Evolutionary conservation across 1,284 basidiomycete genomes (phyloP), one percentile per base, ranked within the genome.

Genomic region (Rhodofomes roseus): DNA sequence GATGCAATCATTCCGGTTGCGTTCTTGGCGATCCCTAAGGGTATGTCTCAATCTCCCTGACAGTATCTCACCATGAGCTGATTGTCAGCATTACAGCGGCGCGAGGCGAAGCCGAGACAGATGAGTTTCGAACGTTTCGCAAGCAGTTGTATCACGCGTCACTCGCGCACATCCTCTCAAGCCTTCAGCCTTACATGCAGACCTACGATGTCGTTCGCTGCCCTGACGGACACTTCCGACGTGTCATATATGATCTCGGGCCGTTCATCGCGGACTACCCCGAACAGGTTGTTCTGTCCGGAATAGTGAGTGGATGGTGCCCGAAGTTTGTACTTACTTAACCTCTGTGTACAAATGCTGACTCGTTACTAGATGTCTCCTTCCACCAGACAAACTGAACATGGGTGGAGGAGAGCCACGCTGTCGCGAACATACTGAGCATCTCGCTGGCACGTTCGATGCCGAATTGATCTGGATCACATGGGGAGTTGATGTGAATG

Each of bases 251-350:
- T 54, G 63, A 66, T 9, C 37, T 73, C 27, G 71, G 68, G 2
- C 68, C 69, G 6, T 70, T 70, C 54, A 70, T 73, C 27, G 66
- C 68, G 2, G 71, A 73, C 50, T 73, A 73, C 57, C 70, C 70
- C 1, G 69, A 73, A 52, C 72, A 73, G 56, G 65, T 25, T 34
- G n/a, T n/a, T n/a, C n/a, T n/a, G n/a, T n/a, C n/a, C n/a, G n/a
- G n/a, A n/a, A n/a, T n/a, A n/a, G n/a, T n/a, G n/a, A n/a, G n/a
- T n/a, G n/a, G n/a, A n/a, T n/a, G n/a, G n/a, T n/a, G n/a, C n/a
- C n/a, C n/a, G n/a, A n/a, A n/a, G n/a, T n/a, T n/a, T n/a, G n/a
- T n/a, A n/a, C n/a, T n/a, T n/a, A n/a, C n/a, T n/a, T n/a, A n/a
- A n/a, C n/a, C n/a, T n/a, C n/a, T n/a, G n/a, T n/a, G n/a, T n/a